These are phyloP conservation scores for Arabis hirsuta DNA, from an alignment of 345 rosid species.

Conservation along the genomic window DNA sequence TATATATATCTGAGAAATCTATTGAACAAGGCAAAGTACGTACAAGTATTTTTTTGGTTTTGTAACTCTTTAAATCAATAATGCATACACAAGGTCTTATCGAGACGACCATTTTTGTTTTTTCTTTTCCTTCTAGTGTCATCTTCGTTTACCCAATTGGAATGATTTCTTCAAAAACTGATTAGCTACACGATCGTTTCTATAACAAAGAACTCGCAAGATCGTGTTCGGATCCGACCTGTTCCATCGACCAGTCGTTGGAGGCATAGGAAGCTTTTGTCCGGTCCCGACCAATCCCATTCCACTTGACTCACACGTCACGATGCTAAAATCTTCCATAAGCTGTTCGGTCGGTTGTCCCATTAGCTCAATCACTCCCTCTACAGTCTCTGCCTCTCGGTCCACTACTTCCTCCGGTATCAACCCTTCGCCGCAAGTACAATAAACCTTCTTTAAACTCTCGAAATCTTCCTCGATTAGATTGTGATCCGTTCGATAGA, in stretches of 20 bases:
- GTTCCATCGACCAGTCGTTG: slow-evolving; percentile 78
- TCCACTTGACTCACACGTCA: slow-evolving; percentile 64
- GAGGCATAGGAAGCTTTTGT: slow-evolving; percentile 76
- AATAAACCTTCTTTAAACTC: slow-evolving; percentile 64
- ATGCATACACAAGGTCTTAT: neutral
- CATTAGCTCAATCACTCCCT: slow-evolving; percentile 73
- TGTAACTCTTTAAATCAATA: neutral
- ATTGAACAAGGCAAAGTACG: neutral
- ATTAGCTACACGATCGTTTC: slow-evolving; percentile 69
- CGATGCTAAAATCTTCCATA: slow-evolving; percentile 72
- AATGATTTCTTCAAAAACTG: slow-evolving; percentile 73
- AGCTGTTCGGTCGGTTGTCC: slow-evolving; percentile 69
- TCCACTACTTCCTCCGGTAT: slow-evolving; percentile 64
- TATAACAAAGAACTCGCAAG: slow-evolving; percentile 69
- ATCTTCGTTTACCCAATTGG: slow-evolving; percentile 70
- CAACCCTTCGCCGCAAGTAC: slow-evolving; percentile 76
- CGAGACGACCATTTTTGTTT: neutral
- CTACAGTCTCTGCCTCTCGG: slow-evolving; percentile 67
- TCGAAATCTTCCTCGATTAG: slow-evolving; percentile 70
- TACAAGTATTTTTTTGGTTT: neutral
- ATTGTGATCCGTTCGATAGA: slow-evolving; percentile 55
- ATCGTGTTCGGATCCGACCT: slow-evolving; percentile 84
- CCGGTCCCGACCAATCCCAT: slow-evolving; percentile 50
- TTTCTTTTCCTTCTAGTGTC: neutral
- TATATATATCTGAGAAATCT: neutral